phyloP scores from a whole-genome alignment of 2,329 filamentous ascomycete species.

The Arthroderma sp. region DNA sequence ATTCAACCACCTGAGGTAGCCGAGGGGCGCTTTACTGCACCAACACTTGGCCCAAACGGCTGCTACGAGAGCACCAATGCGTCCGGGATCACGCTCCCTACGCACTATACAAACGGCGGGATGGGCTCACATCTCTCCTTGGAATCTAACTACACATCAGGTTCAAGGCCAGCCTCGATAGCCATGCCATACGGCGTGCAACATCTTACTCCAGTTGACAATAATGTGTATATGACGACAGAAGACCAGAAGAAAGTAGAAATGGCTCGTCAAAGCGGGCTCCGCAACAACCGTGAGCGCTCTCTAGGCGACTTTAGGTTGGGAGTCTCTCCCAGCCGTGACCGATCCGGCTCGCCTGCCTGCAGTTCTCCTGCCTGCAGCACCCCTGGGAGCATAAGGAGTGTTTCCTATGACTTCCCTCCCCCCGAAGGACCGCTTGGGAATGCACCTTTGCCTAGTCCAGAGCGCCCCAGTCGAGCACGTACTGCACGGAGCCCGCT shows the following conservation, averaged over 20 bases:
- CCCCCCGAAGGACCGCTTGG: conserved; percentile 25
- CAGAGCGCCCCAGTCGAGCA: conserved; percentile 19
- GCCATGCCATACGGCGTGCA: conserved; percentile 58
- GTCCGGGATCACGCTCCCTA: conserved; percentile 48
- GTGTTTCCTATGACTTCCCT: conserved; percentile 3
- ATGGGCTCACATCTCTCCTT: conserved; percentile 51
- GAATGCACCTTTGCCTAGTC: conserved; percentile 18
- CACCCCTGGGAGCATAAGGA: background rate
- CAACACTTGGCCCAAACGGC: conserved; percentile 54
- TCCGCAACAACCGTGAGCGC: background rate
- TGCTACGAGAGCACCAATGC: conserved; percentile 60
- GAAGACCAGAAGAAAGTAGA: conserved; percentile 65
- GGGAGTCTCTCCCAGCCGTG: background rate
- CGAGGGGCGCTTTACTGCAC: conserved; percentile 66
- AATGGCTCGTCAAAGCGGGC: conserved; percentile 44
- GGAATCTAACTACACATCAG: conserved; percentile 51
- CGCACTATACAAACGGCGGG: conserved; percentile 35
- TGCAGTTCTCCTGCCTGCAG: background rate
- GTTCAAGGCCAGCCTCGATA: conserved; percentile 44
- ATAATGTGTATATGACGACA: conserved; percentile 51
- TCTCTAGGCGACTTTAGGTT: background rate
- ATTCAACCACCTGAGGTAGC: conserved; percentile 63
- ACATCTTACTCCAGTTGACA: conserved; percentile 64
- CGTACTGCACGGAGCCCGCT: conserved; percentile 7
- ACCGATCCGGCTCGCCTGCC: background rate